Evolutionary conservation across 2,329 filamentous ascomycete species (phyloP).

Genomic region (Alternaria sp.): DNA sequence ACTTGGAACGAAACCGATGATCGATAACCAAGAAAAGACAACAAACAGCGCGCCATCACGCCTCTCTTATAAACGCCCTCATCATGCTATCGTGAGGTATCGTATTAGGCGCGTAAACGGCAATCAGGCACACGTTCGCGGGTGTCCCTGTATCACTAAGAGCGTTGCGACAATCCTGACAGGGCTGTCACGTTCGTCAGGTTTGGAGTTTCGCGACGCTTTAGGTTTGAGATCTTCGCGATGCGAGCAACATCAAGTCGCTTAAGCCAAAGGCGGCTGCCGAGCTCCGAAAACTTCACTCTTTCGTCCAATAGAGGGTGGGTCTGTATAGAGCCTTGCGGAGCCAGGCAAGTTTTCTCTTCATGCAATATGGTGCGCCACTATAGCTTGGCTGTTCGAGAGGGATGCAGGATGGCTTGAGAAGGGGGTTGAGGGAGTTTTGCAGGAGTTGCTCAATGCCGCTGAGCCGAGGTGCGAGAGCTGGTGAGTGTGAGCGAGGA

Average conservation of each 20-base stretch:
- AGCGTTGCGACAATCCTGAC: constrained; percentile 10
- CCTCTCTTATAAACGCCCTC: constrained; percentile 6
- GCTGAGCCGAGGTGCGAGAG: neutral
- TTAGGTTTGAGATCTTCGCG: constrained; percentile 18
- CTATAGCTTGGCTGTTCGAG: constrained; percentile 11
- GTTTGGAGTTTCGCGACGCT: constrained; percentile 16
- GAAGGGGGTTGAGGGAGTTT: neutral
- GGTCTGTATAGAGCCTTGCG: neutral
- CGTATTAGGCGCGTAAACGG: constrained; percentile 18
- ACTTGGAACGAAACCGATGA: constrained; percentile 9
- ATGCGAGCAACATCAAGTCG: constrained; percentile 1
- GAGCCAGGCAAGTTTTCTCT: constrained; percentile 5
- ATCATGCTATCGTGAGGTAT: constrained; percentile 1
- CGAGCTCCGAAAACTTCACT: constrained; percentile 4
- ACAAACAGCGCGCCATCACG: constrained; percentile 6
- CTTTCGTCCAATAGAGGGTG: constrained; percentile 5
- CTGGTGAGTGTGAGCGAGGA: neutral
- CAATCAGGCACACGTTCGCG: constrained; percentile 19
- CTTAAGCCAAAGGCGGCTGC: constrained; percentile 8
- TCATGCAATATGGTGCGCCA: constrained; percentile 11
- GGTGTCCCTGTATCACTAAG: constrained; percentile 15
- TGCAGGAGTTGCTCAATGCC: constrained; percentile 13
- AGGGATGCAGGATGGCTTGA: neutral
- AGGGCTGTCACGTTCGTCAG: constrained; percentile 20
- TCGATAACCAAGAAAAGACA: constrained; percentile 9